These are phyloP conservation scores for Fulvia fulva DNA, from an alignment of 2,329 filamentous ascomycete genomes.

Conservation along the genomic window DNA sequence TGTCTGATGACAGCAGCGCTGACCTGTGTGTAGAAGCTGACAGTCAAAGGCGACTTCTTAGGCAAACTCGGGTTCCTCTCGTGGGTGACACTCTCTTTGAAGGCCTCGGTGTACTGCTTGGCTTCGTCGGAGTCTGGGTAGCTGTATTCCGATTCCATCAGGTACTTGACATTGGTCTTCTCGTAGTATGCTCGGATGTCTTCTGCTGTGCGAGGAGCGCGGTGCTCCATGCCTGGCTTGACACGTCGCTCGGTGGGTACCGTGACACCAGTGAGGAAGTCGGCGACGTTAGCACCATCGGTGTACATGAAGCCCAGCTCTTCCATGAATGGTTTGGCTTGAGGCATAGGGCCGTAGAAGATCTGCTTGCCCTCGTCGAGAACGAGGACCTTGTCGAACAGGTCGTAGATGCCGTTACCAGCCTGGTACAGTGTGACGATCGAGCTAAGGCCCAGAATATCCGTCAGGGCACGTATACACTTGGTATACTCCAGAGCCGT, in stretches of 20 bases:
- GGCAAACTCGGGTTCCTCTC: constrained; percentile 56
- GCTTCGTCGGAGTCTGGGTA: constrained; percentile 53
- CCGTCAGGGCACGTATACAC: constrained; percentile 60
- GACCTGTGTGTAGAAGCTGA: constrained; percentile 54
- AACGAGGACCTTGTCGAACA: constrained; percentile 67
- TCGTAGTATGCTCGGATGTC: constrained; percentile 50
- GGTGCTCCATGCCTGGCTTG: constrained; percentile 40
- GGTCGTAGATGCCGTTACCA: constrained; percentile 64
- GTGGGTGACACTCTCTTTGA: constrained; percentile 49
- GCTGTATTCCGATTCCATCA: constrained; percentile 54
- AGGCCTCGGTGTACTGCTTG: constrained; percentile 49
- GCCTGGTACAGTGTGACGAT: constrained; percentile 68
- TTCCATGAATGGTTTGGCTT: constrained; percentile 63
- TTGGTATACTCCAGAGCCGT: constrained; percentile 54
- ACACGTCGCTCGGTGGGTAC: constrained; percentile 51
- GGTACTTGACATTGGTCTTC: constrained; percentile 46
- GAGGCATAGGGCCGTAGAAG: constrained; percentile 58
- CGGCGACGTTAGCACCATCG: constrained; percentile 60
- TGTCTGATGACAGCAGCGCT: constrained; percentile 55
- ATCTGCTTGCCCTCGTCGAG: constrained; percentile 63
- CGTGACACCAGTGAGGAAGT: constrained; percentile 63
- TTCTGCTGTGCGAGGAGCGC: constrained; percentile 43
- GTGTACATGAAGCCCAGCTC: constrained; percentile 59
- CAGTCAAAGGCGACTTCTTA: constrained; percentile 54
- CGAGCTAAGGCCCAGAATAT: constrained; percentile 56